A percentile compares a stretch with the other conserved stretches of the same genome.
phyloP scores from a whole-genome alignment of 805 yeast species.

The Lachancea dasiensis region DNA sequence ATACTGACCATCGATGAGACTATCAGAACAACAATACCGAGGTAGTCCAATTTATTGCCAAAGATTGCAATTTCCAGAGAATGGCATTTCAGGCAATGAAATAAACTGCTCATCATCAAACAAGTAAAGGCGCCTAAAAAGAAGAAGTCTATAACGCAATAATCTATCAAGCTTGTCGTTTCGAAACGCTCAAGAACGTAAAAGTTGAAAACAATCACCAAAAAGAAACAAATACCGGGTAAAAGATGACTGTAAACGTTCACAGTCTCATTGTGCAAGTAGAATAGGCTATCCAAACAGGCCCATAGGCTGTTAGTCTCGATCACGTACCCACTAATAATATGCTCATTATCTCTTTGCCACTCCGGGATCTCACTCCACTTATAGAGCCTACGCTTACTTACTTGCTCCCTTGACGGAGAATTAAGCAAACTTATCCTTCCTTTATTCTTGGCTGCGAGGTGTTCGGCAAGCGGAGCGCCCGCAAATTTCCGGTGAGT shows the following conservation, averaged over 20 bases:
- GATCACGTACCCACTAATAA: slow-evolving; percentile 54
- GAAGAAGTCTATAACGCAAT: slow-evolving; percentile 31
- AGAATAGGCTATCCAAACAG: slow-evolving; percentile 45
- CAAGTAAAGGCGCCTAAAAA: slow-evolving; percentile 55
- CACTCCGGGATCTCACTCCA: slow-evolving; percentile 57
- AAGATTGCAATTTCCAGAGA: slow-evolving; percentile 46
- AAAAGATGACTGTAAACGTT: slow-evolving; percentile 64
- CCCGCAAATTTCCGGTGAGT: slow-evolving; percentile 7
- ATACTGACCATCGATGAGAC: slow-evolving; percentile 54
- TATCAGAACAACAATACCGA: slow-evolving; percentile 66
- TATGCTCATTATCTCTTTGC: slow-evolving; percentile 69
- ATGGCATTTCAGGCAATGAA: slow-evolving; percentile 63
- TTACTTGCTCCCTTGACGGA: background rate
- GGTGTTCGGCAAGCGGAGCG: no score
- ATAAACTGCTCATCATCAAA: slow-evolving; percentile 55
- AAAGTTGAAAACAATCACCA: slow-evolving; percentile 24
- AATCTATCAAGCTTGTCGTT: slow-evolving; percentile 38
- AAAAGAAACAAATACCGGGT: slow-evolving; percentile 31
- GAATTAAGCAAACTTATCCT: slow-evolving; percentile 1
- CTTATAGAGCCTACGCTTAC: slow-evolving; percentile 15
- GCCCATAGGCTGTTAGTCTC: slow-evolving; percentile 43
- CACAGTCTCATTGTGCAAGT: slow-evolving; percentile 66
- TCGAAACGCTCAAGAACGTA: slow-evolving; percentile 35
- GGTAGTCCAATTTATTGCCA: slow-evolving; percentile 69
- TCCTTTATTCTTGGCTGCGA: background rate